Base-by-base conservation (phyloP, 306 rosid species). In the Cicer bijugum region DNA sequence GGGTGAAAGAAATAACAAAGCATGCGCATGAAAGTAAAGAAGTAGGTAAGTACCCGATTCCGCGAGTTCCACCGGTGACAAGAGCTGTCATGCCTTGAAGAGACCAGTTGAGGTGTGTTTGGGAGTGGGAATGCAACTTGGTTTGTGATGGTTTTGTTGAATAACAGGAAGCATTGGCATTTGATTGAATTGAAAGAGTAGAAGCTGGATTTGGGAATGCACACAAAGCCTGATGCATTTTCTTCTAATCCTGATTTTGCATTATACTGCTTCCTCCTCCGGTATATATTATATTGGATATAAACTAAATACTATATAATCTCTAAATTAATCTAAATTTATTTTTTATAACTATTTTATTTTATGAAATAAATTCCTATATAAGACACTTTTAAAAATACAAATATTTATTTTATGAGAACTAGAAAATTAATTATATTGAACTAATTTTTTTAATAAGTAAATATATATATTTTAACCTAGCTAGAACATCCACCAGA, bases 51-150 rank as follows among this genome's bases (percentile, higher is more conserved):
- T 28, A 28, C 93, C 96, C 96, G 15, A 90, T 90, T 75, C 96
- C 93, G 47, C 90, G 93, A 47, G 91, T 90, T 55, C 93, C 96
- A 19, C 93, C 90, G 16, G 93, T 88, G 63, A 90, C 96, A 39
- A 90, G 88, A 39, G 96, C 91, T 17, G 93, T 82, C 85, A 50
- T 82, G 39, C 90, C 90, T 9, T 39, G 38, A 60, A 90, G 96
- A 52, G 86, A 84, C 96, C 96, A 88, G 1, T 9, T 62, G 42
- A 9, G 50, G 12, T 73, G 58, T 2, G 38, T 42, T 48, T 28
- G 12, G 50, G 15, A 57, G 60, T 44, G 55, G 12, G 85, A 80
- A 12, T 61, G 69, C 20, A 67, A 67, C 58, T 23, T 64, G 45
- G 62, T 33, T 64, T 81, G 56, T 33, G 81, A 79, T n/a, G 0